Evolutionary conservation across 371 early-diverging fungal species (phyloP), one percentile per base, ranked within the genome.

Genomic region (Nematocida parisii): DNA sequence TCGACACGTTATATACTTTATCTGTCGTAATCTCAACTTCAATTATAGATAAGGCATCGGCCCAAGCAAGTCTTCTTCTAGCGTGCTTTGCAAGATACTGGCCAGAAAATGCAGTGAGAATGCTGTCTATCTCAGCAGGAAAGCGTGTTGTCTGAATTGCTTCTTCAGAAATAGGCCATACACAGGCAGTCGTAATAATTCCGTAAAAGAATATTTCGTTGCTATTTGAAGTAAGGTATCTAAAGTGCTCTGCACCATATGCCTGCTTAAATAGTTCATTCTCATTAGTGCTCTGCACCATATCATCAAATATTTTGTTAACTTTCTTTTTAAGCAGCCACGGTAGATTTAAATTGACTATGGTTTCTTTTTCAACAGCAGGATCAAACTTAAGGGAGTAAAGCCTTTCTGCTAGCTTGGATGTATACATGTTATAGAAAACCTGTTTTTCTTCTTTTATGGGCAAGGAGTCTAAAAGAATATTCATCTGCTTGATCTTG

Each of bases 91-190:
- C 40, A 15, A 67, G 46, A 50, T 77, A 77, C 47, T 58, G 45
- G 2, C 27, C 52, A 22, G 81, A 54, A 44, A 77, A 77, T n/a
- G 24, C 45, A 0, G 50, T 5, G 6, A 70, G 9, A 27, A 56
- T 56, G 4, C 22, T 58, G 4, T 44, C 11, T 5, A 77, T 13
- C 11, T 55, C 27, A 40, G 15, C 24, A 0, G 80, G 80, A 7
- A 77, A 18, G 20, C 15, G 20, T 11, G 42, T 24, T 6, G 7
- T n/a, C 40, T 42, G 22, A 42, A 77, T 13, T 13, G 33, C 60
- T 33, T 68, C 71, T 47, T 77, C 80, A 4, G 80, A 5, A 11
- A 77, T 71, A 5, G 71, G 68, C 80, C 80, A 77, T 60, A 77
- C 66, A 6, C 60, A 77, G 9, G 80, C 68, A 1, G 80, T 77